Conservation (phyloP, 345 rosid genomes). For the Eucalyptus caleyi region DNA sequence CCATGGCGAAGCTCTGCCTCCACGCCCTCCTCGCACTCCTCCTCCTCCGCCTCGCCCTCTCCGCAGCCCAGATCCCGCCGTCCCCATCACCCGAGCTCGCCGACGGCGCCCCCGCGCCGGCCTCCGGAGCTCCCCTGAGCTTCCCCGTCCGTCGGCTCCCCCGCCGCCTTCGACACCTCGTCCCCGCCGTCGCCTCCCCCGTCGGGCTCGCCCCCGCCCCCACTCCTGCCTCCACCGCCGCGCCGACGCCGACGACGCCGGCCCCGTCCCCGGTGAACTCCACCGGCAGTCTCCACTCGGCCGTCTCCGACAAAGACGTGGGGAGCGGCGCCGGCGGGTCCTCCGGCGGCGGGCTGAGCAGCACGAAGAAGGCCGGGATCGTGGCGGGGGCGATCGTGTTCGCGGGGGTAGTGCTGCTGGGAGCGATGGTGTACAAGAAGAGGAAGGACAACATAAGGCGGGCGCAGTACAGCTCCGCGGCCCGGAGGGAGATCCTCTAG, state of each 20-base stretch:
- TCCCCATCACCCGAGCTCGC: neutral
- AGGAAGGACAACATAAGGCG: conserved; percentile 6
- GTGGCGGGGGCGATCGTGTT: neutral
- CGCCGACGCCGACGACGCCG: neutral
- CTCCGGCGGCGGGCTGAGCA: conserved; percentile 4
- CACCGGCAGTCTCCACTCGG: neutral
- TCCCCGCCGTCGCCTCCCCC: conserved; percentile 4
- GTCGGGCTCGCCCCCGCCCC: neutral
- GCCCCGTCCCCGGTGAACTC: neutral
- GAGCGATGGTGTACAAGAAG: conserved; percentile 2
- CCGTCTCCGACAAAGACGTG: neutral
- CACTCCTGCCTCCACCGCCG: neutral
- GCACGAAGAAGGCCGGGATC: conserved; percentile 6
- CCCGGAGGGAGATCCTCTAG: conserved; percentile 4
- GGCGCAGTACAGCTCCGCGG: conserved; percentile 2
- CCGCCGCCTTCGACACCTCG: neutral
- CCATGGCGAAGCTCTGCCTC: neutral
- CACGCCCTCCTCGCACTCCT: neutral
- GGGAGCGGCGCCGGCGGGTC: neutral
- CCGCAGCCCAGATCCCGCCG: neutral
- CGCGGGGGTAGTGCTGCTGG: neutral
- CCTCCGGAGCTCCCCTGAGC: neutral
- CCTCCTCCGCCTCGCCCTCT: neutral
- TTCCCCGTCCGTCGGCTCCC: neutral
- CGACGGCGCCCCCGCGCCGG: neutral